Conservation (phyloP, 176 grass and related monocot species). For the Phoenix dactylifera region DNA sequence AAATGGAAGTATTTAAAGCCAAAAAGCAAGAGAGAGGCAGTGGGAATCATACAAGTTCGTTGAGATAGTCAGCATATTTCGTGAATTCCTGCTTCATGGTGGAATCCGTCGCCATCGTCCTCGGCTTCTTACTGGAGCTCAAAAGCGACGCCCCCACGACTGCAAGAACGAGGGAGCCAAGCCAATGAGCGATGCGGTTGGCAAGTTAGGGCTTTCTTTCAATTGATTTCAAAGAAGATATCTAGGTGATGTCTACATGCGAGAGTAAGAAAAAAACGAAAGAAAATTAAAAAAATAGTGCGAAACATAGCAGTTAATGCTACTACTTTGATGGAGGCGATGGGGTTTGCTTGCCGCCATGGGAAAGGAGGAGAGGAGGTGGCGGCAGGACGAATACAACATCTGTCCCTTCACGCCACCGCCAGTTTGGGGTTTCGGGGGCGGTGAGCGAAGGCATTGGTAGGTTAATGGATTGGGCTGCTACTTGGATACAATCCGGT, state of each 20-base stretch:
- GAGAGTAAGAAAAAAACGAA: not conserved
- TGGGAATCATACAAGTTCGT: conserved; percentile 18
- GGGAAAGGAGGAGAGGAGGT: conserved; percentile 9
- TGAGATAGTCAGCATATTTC: conserved; percentile 35
- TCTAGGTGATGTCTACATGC: too few relatives aligned
- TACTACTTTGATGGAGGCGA: conserved; percentile 17
- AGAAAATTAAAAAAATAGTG: not conserved
- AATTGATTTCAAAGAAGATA: too few relatives aligned
- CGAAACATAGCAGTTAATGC: not conserved
- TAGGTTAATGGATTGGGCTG: too few relatives aligned
- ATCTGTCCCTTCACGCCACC: not conserved
- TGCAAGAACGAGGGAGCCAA: not conserved
- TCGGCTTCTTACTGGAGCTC: conserved; percentile 23
- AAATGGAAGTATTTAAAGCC: too few relatives aligned
- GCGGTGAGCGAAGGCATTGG: too few relatives aligned
- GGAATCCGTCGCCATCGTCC: conserved; percentile 15
- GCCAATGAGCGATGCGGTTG: not conserved
- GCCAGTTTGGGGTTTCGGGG: too few relatives aligned
- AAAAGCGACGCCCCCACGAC: conserved; percentile 5
- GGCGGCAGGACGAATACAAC: conserved; percentile 15
- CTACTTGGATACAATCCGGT: too few relatives aligned
- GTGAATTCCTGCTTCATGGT: conserved; percentile 34
- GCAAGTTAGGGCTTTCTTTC: too few relatives aligned
- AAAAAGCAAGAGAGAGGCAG: not conserved
- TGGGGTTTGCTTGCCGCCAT: conserved; percentile 28